phyloP scores from a whole-genome alignment of 2,329 filamentous ascomycete genomes.

The Beauveria brongniartii region DNA sequence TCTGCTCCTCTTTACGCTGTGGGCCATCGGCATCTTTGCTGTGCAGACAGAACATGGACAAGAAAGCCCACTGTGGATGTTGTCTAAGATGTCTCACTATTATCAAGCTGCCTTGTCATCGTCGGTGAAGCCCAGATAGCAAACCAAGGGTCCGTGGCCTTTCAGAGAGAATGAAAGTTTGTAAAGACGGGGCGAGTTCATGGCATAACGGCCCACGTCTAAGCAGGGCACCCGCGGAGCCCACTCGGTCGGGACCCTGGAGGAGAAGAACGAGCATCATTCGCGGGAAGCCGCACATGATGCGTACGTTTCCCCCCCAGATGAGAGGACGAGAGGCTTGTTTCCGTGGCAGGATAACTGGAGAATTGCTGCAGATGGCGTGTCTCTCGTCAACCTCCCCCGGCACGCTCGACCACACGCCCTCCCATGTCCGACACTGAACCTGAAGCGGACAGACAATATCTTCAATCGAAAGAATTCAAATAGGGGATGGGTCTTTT shows the following conservation, averaged over 20 bases:
- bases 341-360: conserved; percentile 8
- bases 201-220: not conserved
- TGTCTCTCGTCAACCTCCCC: not conserved
- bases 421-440: not conserved
- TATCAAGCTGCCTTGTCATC: not conserved
- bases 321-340: not conserved
- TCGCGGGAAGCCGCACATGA: not conserved
- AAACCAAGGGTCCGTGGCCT: not conserved
- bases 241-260: conserved; percentile 6
- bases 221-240: not conserved
- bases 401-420: not conserved
- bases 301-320: not conserved
- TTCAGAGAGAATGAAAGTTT: not conserved
- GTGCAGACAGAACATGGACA: not conserved
- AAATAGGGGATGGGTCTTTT: not conserved
- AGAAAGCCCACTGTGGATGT: conserved; percentile 1
- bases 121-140: conserved; percentile 4
- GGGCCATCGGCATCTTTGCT: not conserved
- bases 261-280: not conserved
- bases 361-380: not conserved
- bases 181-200: not conserved
- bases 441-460: not conserved
- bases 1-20: not conserved
- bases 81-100: too few species aligned
- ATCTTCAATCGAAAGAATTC: not conserved